These are phyloP conservation scores for Rhizoctonia solani DNA, from an alignment of 1,284 basidiomycete species.

Conservation along the genomic window DNA sequence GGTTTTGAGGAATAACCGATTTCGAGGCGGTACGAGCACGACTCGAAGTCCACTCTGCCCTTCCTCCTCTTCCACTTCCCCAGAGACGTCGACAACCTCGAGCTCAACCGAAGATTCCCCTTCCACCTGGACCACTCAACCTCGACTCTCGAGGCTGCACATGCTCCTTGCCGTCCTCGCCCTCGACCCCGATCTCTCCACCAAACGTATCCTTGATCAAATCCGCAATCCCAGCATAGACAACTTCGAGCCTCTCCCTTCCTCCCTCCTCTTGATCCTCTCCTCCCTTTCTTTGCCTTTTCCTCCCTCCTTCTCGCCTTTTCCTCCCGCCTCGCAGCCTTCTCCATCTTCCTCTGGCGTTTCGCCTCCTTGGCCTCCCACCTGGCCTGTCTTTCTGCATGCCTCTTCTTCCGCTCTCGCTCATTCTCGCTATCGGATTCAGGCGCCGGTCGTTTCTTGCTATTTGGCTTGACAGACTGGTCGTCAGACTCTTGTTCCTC, in stretches of 20 bases:
- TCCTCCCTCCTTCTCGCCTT: slow-evolving; percentile 1
- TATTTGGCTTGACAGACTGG: too few relatives aligned
- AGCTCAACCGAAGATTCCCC: too few relatives aligned
- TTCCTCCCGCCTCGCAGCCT: slow-evolving; percentile 8
- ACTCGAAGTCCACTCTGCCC: slow-evolving; percentile 5
- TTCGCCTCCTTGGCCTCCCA: background rate
- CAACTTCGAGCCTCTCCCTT: slow-evolving; percentile 5
- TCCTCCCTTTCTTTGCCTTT: slow-evolving; percentile 5
- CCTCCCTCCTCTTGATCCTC: slow-evolving; percentile 4
- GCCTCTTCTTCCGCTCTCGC: too few relatives aligned
- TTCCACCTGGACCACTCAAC: background rate
- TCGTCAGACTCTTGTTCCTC: background rate
- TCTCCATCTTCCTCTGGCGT: background rate
- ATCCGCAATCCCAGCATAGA: slow-evolving; percentile 19
- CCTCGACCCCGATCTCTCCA: background rate
- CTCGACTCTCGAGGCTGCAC: background rate
- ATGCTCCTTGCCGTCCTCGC: background rate
- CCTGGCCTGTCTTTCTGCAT: too few relatives aligned
- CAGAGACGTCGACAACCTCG: background rate
- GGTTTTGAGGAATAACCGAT: slow-evolving; percentile 20
- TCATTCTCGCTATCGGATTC: background rate
- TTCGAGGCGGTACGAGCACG: slow-evolving; percentile 25
- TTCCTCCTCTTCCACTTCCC: slow-evolving; percentile 11
- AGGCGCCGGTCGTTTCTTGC: background rate
- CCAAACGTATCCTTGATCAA: background rate